Conservation (phyloP, 805 yeast genomes). For the Zygoascus tannicola region DNA sequence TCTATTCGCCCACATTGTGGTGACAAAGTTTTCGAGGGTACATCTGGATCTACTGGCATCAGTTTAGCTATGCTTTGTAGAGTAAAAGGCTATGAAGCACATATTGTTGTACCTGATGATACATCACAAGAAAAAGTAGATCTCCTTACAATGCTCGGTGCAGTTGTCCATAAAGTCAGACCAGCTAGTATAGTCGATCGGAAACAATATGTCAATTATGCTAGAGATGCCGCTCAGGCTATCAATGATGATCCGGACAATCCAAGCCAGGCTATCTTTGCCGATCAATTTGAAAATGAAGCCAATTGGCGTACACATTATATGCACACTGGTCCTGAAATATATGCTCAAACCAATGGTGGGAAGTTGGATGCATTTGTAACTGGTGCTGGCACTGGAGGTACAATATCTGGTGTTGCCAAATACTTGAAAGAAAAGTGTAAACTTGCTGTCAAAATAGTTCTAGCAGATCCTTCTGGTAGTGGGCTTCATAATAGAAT, state of each 20-base stretch:
- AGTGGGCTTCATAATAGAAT: conserved; percentile 81
- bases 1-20: conserved; percentile 48
- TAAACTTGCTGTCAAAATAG: conserved; percentile 36
- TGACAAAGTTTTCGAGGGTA: conserved; percentile 84
- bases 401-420: conserved; percentile 91
- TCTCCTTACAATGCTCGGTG: conserved; percentile 67
- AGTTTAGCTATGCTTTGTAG: conserved; percentile 85
- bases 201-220: conserved; percentile 83
- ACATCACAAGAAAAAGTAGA: conserved; percentile 77
- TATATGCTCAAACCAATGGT: conserved; percentile 55
- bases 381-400: conserved; percentile 94
- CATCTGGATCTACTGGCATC: conserved; percentile 95
- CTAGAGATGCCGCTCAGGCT: conserved; percentile 54
- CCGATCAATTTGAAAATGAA: conserved; percentile 92
- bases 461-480: conserved; percentile 94
- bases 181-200: conserved; percentile 96
- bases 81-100: conserved; percentile 80
- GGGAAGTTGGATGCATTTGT: conserved; percentile 65
- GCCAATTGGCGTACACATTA: conserved; percentile 83
- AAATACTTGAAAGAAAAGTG: conserved; percentile 50
- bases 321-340: conserved; percentile 84
- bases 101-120: conserved; percentile 91
- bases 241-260: conserved; percentile 33
- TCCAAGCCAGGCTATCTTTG: conserved; percentile 60
- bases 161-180: conserved; percentile 70